Conservation (phyloP, 73 alveolate species). For the Effrenium voratum region DNA sequence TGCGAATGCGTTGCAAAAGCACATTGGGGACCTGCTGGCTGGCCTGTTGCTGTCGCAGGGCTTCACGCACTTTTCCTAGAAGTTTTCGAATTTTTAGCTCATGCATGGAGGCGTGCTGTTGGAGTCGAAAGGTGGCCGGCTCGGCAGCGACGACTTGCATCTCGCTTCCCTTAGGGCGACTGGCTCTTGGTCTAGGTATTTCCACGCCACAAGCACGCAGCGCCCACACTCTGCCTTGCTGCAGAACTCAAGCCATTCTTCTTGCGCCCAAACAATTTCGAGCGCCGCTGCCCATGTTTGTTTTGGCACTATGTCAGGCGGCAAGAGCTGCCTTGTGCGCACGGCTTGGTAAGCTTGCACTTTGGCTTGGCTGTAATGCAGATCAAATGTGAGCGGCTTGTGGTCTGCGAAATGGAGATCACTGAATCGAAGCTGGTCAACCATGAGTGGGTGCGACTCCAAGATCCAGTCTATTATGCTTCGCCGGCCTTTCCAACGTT, state of each 20-base stretch:
- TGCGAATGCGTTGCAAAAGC: background rate
- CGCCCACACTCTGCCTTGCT: background rate
- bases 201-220: background rate
- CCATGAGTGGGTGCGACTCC: background rate
- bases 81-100: slow-evolving; percentile 16
- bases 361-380: background rate
- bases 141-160: background rate
- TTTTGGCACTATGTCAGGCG: background rate
- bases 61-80: background rate
- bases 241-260: slow-evolving; percentile 13
- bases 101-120: background rate
- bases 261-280: background rate
- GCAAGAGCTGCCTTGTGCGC: background rate
- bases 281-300: background rate
- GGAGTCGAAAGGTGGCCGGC: background rate
- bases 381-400: background rate
- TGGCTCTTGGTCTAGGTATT: background rate
- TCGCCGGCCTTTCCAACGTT: background rate
- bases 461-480: slow-evolving; percentile 34
- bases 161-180: background rate
- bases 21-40: background rate
- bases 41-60: background rate
- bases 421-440: background rate
- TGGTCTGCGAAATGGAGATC: background rate
- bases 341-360: background rate